A percentile compares a stretch with the other conserved stretches of the same genome.
These are phyloP conservation scores for Pyrenophora tritici-repentis DNA, from an alignment of 2,329 filamentous ascomycete species.

Conservation along the genomic window DNA sequence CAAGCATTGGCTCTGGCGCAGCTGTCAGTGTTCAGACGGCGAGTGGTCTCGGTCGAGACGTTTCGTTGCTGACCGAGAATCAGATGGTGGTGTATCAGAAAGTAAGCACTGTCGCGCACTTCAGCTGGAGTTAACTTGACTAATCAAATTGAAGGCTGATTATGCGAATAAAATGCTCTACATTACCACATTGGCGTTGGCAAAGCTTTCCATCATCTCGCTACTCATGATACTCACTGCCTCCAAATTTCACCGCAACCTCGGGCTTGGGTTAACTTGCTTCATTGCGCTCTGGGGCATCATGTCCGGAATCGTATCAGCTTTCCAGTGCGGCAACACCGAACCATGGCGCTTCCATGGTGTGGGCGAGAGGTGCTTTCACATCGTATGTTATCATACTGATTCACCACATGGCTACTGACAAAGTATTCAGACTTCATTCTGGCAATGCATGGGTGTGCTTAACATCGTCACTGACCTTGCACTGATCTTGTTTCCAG, in stretches of 20 bases:
- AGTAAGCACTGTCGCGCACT: constrained; percentile 20
- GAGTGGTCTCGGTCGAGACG: constrained; percentile 39
- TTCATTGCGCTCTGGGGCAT: constrained; percentile 42
- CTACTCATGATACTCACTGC: constrained; percentile 43
- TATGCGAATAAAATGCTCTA: constrained; percentile 45
- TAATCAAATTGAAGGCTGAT: constrained; percentile 29
- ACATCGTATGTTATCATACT: constrained; percentile 26
- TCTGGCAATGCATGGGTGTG: constrained; percentile 38
- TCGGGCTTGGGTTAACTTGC: constrained; percentile 31
- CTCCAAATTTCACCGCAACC: constrained; percentile 34
- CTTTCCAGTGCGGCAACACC: constrained; percentile 39
- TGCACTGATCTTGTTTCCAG: constrained; percentile 39
- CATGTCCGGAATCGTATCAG: constrained; percentile 32
- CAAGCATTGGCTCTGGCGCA: constrained; percentile 41
- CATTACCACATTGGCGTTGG: constrained; percentile 41
- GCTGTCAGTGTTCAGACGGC: constrained; percentile 38
- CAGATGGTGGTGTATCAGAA: constrained; percentile 39
- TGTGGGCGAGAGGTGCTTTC: constrained; percentile 21
- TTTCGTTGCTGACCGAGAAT: constrained; percentile 19
- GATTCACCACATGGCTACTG: neutral
- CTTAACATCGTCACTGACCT: constrained; percentile 44
- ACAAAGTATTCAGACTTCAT: constrained; percentile 24
- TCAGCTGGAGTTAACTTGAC: neutral
- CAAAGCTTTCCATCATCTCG: constrained; percentile 45
- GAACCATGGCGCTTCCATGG: constrained; percentile 36